Base-by-base conservation (phyloP, 2,329 filamentous ascomycete species). In the Venturia pyrina region DNA sequence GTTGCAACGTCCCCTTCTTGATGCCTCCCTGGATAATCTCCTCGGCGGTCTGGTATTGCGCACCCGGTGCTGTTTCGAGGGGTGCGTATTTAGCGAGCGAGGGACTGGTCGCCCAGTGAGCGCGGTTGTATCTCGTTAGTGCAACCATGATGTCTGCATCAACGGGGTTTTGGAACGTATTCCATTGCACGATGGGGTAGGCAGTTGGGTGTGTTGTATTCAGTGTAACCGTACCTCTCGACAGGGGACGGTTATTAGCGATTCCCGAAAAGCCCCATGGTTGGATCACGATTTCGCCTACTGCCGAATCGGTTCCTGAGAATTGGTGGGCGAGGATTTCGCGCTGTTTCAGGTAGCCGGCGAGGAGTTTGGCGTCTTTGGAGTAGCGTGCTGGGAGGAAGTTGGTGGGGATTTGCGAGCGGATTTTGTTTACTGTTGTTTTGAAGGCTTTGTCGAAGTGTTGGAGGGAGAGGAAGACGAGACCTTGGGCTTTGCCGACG, bases 191-290 rank as follows among this genome's bases (percentile, higher is more conserved):
- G 24, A 50, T 24, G 4, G 64, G 64, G 17, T 62, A 15, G 32
- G 28, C 48, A 19, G 44, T 1, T 0, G 64, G 64, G 5, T 62
- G 28, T 13, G 64, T 28, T 1, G 56, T 28, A 19, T 62, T 44
- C 41, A 76, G 73, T 53, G 74, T 73, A 1, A 72, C 69, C 7
- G 69, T 69, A 0, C 74, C 75, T 0, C 73, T 71, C 0, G 73
- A 75, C 60, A 76, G 73, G 0, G 77, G 77, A 57, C 76, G 73
- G 15, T 67, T 68, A n/a, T 50, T 50, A 4, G 46, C 46, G 46
- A 50, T 24, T n/a, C n/a, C 46, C 21, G 46, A 50, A n/a, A 50
- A 50, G 1, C 46, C 46, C 46, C 46, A 50, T 13, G 46, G 46
- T 24, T 50, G 46, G n/a, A 50, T 50, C 5, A 50, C 46, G 46